These are phyloP conservation scores for Phyllosticta citriasiana DNA, from an alignment of 2,329 filamentous ascomycete species.

Conservation along the genomic window DNA sequence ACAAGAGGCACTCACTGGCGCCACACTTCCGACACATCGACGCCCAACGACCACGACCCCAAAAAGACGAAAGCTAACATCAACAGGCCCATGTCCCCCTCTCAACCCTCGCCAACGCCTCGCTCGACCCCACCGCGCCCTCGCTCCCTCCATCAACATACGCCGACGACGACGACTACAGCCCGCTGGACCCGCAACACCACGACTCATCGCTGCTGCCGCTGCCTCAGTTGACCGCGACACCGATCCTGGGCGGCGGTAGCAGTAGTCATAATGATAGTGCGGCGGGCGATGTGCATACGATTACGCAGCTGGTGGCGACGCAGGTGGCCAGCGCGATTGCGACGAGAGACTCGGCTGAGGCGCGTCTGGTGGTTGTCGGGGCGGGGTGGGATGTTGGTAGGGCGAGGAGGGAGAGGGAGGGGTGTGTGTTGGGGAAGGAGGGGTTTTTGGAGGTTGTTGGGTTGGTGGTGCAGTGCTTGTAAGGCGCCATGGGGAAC, in stretches of 20 bases:
- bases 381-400: slow-evolving; percentile 45
- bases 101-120: slow-evolving; percentile 50
- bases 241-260: slow-evolving; percentile 67
- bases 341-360: slow-evolving; percentile 55
- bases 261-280: slow-evolving; percentile 42
- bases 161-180: slow-evolving; percentile 35
- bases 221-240: slow-evolving; percentile 72
- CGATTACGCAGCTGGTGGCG: slow-evolving; percentile 76
- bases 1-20: background rate
- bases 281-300: slow-evolving; percentile 56
- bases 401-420: slow-evolving; percentile 38
- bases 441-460: slow-evolving; percentile 35
- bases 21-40: background rate
- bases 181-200: slow-evolving; percentile 34
- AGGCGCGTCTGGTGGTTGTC: slow-evolving; percentile 49
- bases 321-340: slow-evolving; percentile 80
- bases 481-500: slow-evolving; percentile 15
- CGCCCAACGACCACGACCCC: background rate
- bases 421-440: slow-evolving; percentile 13
- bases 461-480: slow-evolving; percentile 29
- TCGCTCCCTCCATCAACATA: slow-evolving; percentile 23
- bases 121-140: slow-evolving; percentile 51
- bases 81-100: slow-evolving; percentile 70
- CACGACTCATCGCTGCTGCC: slow-evolving; percentile 49
- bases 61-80: background rate